A percentile compares a stretch with the other conserved stretches of the same genome.
These are phyloP conservation scores for Teratosphaeria destructans DNA, from an alignment of 2,329 filamentous ascomycete genomes.

Conservation along the genomic window DNA sequence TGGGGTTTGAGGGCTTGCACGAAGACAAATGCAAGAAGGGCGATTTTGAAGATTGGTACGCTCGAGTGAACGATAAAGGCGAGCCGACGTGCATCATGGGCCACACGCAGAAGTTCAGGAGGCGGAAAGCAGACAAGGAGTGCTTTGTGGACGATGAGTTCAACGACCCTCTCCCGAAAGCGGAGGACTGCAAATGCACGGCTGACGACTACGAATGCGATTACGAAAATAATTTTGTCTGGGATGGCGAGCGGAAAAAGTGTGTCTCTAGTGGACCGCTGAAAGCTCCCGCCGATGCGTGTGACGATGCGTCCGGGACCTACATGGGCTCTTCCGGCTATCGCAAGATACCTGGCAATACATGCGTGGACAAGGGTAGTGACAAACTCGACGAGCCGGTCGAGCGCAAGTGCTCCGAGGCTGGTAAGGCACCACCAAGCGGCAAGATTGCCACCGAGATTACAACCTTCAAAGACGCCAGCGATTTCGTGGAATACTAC, in stretches of 20 bases:
- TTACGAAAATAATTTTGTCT: constrained; percentile 54
- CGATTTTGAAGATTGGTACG: constrained; percentile 83
- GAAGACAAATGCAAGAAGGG: constrained; percentile 64
- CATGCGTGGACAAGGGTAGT: constrained; percentile 33
- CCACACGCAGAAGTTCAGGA: constrained; percentile 75
- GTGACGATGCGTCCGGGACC: constrained; percentile 58
- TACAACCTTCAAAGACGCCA: constrained; percentile 50
- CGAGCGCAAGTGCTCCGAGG: constrained; percentile 65
- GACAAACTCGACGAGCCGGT: constrained; percentile 40
- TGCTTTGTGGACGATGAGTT: constrained; percentile 86
- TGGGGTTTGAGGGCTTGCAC: constrained; percentile 76
- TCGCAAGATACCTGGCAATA: constrained; percentile 66
- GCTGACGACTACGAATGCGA: constrained; percentile 90
- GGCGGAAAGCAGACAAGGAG: constrained; percentile 76
- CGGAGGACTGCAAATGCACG: constrained; percentile 69
- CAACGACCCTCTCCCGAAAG: constrained; percentile 61
- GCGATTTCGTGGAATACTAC: constrained; percentile 46
- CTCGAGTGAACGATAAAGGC: constrained; percentile 67
- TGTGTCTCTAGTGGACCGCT: constrained; percentile 58
- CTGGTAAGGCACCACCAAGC: constrained; percentile 43
- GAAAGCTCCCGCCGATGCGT: constrained; percentile 58
- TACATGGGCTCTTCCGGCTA: constrained; percentile 85
- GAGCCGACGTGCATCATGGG: constrained; percentile 90
- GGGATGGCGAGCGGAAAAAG: constrained; percentile 55
- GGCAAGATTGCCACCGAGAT: constrained; percentile 56